These are phyloP conservation scores for Pugionium cornutum DNA, from an alignment of 345 rosid species.

Conservation along the genomic window DNA sequence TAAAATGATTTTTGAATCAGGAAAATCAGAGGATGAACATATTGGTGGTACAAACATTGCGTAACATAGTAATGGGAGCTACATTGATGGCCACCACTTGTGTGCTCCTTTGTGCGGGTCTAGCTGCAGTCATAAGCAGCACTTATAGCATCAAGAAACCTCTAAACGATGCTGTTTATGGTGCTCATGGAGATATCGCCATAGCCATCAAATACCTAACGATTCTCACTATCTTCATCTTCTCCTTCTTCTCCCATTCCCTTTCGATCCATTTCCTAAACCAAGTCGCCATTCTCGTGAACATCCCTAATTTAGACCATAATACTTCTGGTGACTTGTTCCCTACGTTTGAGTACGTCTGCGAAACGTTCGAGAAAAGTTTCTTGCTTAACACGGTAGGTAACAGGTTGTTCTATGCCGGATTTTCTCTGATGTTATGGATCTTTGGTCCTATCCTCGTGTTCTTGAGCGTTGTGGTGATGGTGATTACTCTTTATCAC, in stretches of 20 bases:
- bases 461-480: constrained; percentile 50
- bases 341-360: constrained; percentile 55
- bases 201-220: constrained; percentile 67
- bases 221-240: constrained; percentile 61
- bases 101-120: constrained; percentile 73
- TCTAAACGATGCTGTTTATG: constrained; percentile 62
- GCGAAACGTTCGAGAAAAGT: constrained; percentile 59
- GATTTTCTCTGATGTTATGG: constrained; percentile 70
- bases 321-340: constrained; percentile 23
- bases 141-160: constrained; percentile 84
- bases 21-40: constrained; percentile 84
- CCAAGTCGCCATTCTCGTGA: constrained; percentile 75
- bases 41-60: constrained; percentile 68
- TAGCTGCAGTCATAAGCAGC: constrained; percentile 88
- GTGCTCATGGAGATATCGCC: constrained; percentile 78
- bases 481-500: constrained; percentile 63
- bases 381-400: constrained; percentile 66
- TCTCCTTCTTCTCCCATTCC: constrained; percentile 80
- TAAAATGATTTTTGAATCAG: constrained; percentile 34
- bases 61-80: constrained; percentile 88
- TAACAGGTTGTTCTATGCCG: constrained; percentile 74
- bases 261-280: constrained; percentile 68
- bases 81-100: constrained; percentile 94
- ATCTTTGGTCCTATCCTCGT: constrained; percentile 76
- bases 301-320: constrained; percentile 46